Evolutionary conservation across 1,284 basidiomycete genomes (phyloP).

Genomic region (Moesziomyces aphidis): DNA sequence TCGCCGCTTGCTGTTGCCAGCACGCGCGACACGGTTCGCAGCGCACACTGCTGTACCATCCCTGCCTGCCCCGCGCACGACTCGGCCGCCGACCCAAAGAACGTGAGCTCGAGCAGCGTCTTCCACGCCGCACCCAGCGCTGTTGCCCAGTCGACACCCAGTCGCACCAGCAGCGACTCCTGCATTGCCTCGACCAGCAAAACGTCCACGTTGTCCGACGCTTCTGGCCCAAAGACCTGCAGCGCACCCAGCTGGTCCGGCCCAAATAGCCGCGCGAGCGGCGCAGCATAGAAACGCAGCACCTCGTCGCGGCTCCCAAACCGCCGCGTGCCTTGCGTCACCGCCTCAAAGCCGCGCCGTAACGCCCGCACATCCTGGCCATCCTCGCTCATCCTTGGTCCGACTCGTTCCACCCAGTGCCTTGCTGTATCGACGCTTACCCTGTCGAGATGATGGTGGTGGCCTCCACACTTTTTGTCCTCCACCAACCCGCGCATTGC

Average conservation of each 20-base stretch:
- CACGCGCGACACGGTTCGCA: slow-evolving; percentile 11
- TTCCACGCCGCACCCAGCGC: background rate
- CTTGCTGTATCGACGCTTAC: too few relatives aligned
- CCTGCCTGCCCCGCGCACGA: background rate
- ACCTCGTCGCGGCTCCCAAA: background rate
- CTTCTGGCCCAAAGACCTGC: too few relatives aligned
- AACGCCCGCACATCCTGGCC: background rate
- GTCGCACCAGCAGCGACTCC: slow-evolving; percentile 13
- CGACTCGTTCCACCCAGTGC: too few relatives aligned
- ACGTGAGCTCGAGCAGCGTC: slow-evolving; percentile 9
- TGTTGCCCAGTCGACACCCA: slow-evolving; percentile 17
- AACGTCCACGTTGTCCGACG: background rate
- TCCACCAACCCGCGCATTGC: too few relatives aligned
- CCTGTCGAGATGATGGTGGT: too few relatives aligned
- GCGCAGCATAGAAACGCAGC: background rate
- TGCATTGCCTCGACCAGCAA: slow-evolving; percentile 22
- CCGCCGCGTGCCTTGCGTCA: background rate
- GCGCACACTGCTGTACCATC: slow-evolving; percentile 17
- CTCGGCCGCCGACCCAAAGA: slow-evolving; percentile 12
- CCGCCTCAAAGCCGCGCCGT: background rate
- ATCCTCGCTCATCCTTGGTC: background rate
- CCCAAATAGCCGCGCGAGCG: background rate
- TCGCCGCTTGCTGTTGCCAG: slow-evolving; percentile 1
- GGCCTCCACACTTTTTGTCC: too few relatives aligned
- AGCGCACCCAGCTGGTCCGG: too few relatives aligned